These are phyloP conservation scores for Coemansia sp. DNA, from an alignment of 192 early-diverging fungal species.

Conservation along the genomic window DNA sequence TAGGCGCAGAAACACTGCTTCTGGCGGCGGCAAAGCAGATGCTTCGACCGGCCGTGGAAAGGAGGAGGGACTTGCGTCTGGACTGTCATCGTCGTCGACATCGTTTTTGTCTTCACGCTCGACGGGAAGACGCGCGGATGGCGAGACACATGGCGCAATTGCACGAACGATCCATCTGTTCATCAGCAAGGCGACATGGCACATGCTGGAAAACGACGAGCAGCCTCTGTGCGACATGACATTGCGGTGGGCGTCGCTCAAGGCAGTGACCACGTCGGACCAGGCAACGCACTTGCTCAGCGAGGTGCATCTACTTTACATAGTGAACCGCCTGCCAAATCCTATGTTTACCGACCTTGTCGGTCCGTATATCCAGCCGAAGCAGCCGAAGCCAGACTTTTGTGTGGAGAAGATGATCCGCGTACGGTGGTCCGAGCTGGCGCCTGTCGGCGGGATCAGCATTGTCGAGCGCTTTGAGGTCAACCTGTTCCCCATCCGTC, in stretches of 20 bases:
- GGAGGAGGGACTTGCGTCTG: not conserved
- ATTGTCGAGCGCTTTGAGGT: constrained; percentile 91
- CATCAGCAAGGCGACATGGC: constrained; percentile 70
- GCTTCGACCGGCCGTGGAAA: constrained; percentile 1
- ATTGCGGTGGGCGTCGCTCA: constrained; percentile 63
- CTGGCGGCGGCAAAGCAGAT: not conserved
- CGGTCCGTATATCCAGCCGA: constrained; percentile 58
- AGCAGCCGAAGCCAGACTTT: constrained; percentile 63
- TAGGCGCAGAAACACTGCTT: not conserved
- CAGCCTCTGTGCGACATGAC: constrained; percentile 72
- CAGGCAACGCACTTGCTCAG: constrained; percentile 71
- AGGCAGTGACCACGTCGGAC: constrained; percentile 78
- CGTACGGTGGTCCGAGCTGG: constrained; percentile 72
- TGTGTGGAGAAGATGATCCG: constrained; percentile 85
- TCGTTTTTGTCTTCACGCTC: constrained; percentile 21
- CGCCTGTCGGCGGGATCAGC: constrained; percentile 87
- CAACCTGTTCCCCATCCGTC: constrained; percentile 74
- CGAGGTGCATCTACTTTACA: constrained; percentile 70
- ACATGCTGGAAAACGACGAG: constrained; percentile 67
- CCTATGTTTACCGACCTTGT: constrained; percentile 64
- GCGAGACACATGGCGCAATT: constrained; percentile 57
- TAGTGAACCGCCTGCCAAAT: constrained; percentile 64
- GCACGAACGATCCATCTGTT: constrained; percentile 61
- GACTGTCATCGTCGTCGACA: constrained; percentile 9
- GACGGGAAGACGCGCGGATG: constrained; percentile 16